Evolutionary conservation across 768 basidiomycete genomes (phyloP).

Genomic region (Amanita pallidorosea): DNA sequence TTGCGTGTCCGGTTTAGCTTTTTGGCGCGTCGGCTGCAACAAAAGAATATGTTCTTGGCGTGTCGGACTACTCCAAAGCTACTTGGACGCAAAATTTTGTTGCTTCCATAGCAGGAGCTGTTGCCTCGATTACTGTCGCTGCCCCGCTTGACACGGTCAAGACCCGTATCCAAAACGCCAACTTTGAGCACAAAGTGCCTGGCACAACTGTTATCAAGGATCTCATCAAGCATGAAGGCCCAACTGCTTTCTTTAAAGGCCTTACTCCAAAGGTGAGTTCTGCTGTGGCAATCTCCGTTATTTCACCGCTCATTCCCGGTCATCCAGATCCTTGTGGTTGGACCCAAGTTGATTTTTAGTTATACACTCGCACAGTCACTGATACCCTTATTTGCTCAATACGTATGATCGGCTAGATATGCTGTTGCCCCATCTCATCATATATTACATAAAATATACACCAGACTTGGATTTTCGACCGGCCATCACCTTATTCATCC

Average conservation of each 20-base stretch:
- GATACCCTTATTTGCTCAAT: constrained; percentile 86
- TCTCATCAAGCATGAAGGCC: constrained; percentile 79
- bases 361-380: constrained; percentile 95
- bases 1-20: constrained; percentile 41
- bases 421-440: background rate
- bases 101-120: constrained; percentile 87
- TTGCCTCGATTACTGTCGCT: constrained; percentile 91
- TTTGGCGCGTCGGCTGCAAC: constrained; percentile 94
- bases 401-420: constrained; percentile 35
- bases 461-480: no score
- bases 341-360: constrained; percentile 96
- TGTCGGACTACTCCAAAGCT: constrained; percentile 86
- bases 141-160: constrained; percentile 95
- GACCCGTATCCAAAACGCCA: constrained; percentile 97
- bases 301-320: constrained; percentile 21
- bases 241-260: constrained; percentile 87
- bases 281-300: constrained; percentile 12
- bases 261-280: constrained; percentile 83
- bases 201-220: constrained; percentile 80
- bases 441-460: background rate
- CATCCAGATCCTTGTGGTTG: constrained; percentile 81
- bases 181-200: constrained; percentile 79
- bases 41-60: constrained; percentile 86
- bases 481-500: background rate
- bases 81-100: constrained; percentile 98